Evolutionary conservation across 2,329 filamentous ascomycete genomes (phyloP), one percentile per base, ranked within the genome.

Genomic region (Leptosphaerulina australis): DNA sequence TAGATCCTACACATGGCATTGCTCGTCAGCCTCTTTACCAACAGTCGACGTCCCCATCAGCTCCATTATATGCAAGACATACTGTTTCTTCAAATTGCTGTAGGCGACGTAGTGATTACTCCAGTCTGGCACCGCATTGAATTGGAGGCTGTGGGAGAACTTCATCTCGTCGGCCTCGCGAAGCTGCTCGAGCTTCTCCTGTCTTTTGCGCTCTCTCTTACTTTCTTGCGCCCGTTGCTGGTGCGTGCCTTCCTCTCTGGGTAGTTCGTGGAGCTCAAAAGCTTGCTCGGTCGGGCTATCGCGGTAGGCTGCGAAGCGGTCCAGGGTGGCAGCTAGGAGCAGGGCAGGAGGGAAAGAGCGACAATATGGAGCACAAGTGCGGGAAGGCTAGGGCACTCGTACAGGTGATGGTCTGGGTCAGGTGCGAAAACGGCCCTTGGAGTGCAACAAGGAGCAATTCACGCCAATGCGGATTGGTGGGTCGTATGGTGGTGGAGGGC

Each of bases 111-210:
- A 99, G 75, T 97, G 86, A 67, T 87, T 92, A 79, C 91, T 97
- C 94, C 94, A 99, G 76, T 99, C 94, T n/a, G 94, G 94, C 64
- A 99, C 94, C 58, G 94, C 92, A 79, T 99, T 99, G 79, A 99
- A 99, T 80, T 99, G 94, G 65, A 99, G 88, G 76, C 93, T 97
- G 74, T 99, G 94, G 14, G 93, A 97, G 81, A 99, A 99, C 87
- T 97, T 97, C 94, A 99, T 99, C 70, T 91, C 90, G 85, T 88
- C 86, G 60, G 81, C 83, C 63, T 86, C 80, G 64, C 89, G 83
- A 66, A 92, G 85, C 81, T 83, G 83, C 68, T 79, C 78, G 72
- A 84, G 82, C 79, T 91, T 91, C 72, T 81, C 78, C 60, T 76
- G 74, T 67, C 80, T 77, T 73, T 83, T 86, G 20, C 60, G 60